Conservation (phyloP, 2,329 filamentous ascomycete species). For the Pleurostoma richardsiae region DNA sequence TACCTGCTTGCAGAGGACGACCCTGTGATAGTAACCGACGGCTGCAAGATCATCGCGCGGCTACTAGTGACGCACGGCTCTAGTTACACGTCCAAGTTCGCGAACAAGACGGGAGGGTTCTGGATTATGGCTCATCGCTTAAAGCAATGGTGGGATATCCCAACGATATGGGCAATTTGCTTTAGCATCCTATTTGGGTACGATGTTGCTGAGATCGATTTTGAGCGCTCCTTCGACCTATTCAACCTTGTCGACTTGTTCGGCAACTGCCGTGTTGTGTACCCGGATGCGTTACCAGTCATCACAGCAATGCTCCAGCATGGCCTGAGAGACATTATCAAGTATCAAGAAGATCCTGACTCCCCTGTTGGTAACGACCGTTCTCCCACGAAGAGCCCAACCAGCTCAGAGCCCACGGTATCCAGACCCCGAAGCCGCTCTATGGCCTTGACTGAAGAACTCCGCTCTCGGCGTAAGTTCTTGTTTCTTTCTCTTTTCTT, state of each 20-base stretch:
- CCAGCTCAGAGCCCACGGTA: constrained; percentile 16
- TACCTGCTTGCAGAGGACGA: constrained; percentile 88
- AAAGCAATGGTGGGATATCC: constrained; percentile 82
- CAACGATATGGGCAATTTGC: constrained; percentile 80
- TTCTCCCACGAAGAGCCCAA: constrained; percentile 13
- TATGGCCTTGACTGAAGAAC: constrained; percentile 60
- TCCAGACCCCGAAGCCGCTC: constrained; percentile 49
- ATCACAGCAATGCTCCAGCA: constrained; percentile 84
- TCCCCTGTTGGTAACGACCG: constrained; percentile 35
- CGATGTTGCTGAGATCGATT: constrained; percentile 70
- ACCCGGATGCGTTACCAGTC: constrained; percentile 73
- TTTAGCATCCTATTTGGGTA: constrained; percentile 84
- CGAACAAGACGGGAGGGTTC: constrained; percentile 80
- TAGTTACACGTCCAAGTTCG: constrained; percentile 79
- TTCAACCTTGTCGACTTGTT: constrained; percentile 72
- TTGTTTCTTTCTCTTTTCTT: neutral
- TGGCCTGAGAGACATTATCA: constrained; percentile 67
- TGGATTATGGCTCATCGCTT: constrained; percentile 76
- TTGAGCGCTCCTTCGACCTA: constrained; percentile 69
- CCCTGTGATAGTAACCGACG: constrained; percentile 73
- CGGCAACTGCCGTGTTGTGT: constrained; percentile 60
- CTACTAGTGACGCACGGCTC: constrained; percentile 79
- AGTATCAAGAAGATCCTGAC: constrained; percentile 54
- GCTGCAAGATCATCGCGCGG: constrained; percentile 76
- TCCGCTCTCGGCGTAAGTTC: constrained; percentile 49